Evolutionary conservation across 176 grass and related monocot species (phyloP).

Genomic region (Chrysopogon serrulatus): DNA sequence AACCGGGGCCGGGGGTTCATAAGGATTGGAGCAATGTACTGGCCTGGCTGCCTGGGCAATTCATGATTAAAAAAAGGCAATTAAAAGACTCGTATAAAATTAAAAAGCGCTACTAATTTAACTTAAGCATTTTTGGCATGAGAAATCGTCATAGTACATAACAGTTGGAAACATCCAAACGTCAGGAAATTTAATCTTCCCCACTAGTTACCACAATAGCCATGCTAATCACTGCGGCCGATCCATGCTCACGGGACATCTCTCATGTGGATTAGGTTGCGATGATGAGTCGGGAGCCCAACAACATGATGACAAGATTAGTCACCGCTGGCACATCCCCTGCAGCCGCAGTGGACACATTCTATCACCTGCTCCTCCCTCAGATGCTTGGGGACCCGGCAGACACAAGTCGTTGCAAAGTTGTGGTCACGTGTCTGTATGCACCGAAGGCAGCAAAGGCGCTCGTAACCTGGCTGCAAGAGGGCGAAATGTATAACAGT

Average conservation of each 20-base stretch:
- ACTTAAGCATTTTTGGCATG: background rate
- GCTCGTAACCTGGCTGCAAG: conserved; percentile 66
- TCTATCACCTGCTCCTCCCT: conserved; percentile 84
- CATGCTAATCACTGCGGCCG: background rate
- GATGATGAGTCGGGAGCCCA: background rate
- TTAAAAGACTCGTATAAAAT: background rate
- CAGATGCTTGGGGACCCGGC: conserved; percentile 76
- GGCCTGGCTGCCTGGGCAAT: background rate
- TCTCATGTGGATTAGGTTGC: background rate
- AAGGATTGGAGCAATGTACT: background rate
- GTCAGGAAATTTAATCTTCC: background rate
- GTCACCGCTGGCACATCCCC: conserved; percentile 67
- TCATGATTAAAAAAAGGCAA: background rate
- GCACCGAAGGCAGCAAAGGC: conserved; percentile 76
- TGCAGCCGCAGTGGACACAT: conserved; percentile 71
- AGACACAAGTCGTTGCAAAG: conserved; percentile 69
- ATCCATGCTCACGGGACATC: background rate
- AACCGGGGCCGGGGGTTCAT: background rate
- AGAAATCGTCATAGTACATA: background rate
- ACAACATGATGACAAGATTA: conserved; percentile 31
- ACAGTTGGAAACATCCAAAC: background rate
- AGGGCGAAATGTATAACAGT: background rate
- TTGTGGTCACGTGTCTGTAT: conserved; percentile 87
- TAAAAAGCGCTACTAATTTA: background rate
- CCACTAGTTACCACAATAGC: background rate